Evolutionary conservation across 768 basidiomycete genomes (phyloP), one percentile per base, ranked within the genome.

Genomic region (Sporobolomyces roseus): DNA sequence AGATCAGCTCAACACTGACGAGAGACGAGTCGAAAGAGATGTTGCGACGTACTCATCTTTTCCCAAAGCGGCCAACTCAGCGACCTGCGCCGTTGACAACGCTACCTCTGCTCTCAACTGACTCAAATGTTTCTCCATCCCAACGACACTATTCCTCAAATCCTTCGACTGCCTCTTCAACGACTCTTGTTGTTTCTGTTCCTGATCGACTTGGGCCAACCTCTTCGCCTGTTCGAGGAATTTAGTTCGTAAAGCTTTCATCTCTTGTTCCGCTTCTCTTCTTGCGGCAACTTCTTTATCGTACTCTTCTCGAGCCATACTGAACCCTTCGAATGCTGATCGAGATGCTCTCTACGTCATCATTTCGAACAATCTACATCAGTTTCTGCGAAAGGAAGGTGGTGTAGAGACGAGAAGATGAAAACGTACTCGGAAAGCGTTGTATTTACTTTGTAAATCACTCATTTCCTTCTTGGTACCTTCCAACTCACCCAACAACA

Each of bases 241-340:
- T 58, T 93, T 83, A 35, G 91, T 86, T 49, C 90, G 82, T 30
- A 99, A 81, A 48, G 89, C 84, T 29, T 88, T 88, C 65, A 97
- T 89, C 80, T 97, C 93, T 0, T 90, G 87, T 79, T 98, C 93
- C 1, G 90, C 89, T 71, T 97, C 93, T 23, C 90, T 85, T 25
- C 94, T 85, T 27, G 87, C 86, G 65, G 89, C 87, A 41, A 93
- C 83, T 78, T 98, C 96, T 59, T 85, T 85, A 76, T 97, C 93
- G 77, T 94, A 97, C 77, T 98, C 96, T 49, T 88, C 87, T 74
- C 93, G 90, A 3, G 94, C 93, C 30, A 93, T 92, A 1, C 87
- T 87, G 48, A 99, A 81, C 48, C 96, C 96, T 70, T 93, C 89
- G 63, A 93, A 89, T 69, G 90, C 93, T 72, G 91, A 89, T 71